Evolutionary conservation across 2,329 filamentous ascomycete genomes (phyloP), one percentile per base, ranked within the genome.

Genomic region (Trichoderma brevicompactum): DNA sequence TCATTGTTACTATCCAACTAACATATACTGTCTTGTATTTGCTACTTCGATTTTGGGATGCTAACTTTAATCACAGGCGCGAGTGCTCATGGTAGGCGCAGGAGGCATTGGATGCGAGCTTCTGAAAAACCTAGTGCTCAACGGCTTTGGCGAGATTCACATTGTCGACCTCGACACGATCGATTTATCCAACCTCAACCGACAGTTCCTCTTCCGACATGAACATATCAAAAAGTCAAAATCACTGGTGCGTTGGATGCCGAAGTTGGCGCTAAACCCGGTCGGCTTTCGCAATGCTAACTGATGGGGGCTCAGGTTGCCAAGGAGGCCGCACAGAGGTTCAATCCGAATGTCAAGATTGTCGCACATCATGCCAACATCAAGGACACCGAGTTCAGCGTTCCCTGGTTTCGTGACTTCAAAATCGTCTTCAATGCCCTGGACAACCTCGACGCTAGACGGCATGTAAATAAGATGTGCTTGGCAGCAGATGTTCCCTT

Each of bases 161-260:
- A 89, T 98, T 52, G 92, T 99, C 71, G 95, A 99, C 78, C 90
- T 99, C 67, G 95, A 99, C 77, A 99, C 95, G 1, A 98, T 99
- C 79, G 95, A 99, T 75, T 85, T 99, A 23, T 97, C 93, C 80
- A 99, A 99, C 75, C 85, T 99, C 58, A 99, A 99, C 73, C 91
- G 95, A 64, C 95, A 99, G 77, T 99, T 99, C 74, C 88, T 99
- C 54, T 99, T 99, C 78, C 87, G 94, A 67, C 90, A 94, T 73
- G 94, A 98, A 76, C 95, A 99, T 74, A 98, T 99, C 79, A 98
- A 97, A 79, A 97, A 97, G 77, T 88, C 94, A 1, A 99, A 99
- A 76, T 94, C 95, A 59, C 79, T 96, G 79, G 94, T 95, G 83
- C 69, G 87, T 79, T 60, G 32, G 49, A 63, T 38, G 32, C 49